Percentiles rank a stretch among this genome's conserved stretches.
phyloP scores from a whole-genome alignment of 768 basidiomycete genomes.

The Pholiota microspora region DNA sequence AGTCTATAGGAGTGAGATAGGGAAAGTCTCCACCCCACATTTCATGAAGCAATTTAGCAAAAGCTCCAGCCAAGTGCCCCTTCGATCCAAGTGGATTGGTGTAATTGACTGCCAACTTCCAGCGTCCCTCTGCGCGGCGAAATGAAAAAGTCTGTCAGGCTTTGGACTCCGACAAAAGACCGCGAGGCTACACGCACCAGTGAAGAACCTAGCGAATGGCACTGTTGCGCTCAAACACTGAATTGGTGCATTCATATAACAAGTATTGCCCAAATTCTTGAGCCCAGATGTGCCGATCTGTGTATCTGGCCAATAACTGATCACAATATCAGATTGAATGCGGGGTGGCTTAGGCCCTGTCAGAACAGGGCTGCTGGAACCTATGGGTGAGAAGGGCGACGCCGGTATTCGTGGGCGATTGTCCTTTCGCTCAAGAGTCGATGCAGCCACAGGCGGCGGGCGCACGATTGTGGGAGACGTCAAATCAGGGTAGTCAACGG shows the following conservation, averaged over 20 bases:
- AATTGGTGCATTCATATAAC: slow-evolving; percentile 98
- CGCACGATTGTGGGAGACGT: slow-evolving; percentile 59
- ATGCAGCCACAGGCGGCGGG: slow-evolving; percentile 77
- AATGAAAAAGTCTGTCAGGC: slow-evolving; percentile 9
- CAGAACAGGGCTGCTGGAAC: slow-evolving; percentile 10
- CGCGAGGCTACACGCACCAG: slow-evolving; percentile 47
- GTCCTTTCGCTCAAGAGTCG: slow-evolving; percentile 77
- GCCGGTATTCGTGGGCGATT: slow-evolving; percentile 56
- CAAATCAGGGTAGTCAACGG: slow-evolving; percentile 83
- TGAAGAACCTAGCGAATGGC: slow-evolving; percentile 92
- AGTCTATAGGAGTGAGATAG: slow-evolving; percentile 77
- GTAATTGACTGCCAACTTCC: slow-evolving; percentile 82
- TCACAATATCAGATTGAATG: slow-evolving; percentile 75
- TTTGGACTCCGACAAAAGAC: background rate
- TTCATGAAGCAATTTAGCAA: slow-evolving; percentile 78
- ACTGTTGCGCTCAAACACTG: slow-evolving; percentile 95
- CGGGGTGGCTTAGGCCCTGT: slow-evolving; percentile 58
- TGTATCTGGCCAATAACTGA: slow-evolving; percentile 80
- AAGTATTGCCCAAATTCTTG: slow-evolving; percentile 96
- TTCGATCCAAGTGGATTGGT: slow-evolving; percentile 86
- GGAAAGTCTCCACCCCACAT: slow-evolving; percentile 88
- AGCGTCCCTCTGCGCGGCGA: slow-evolving; percentile 59
- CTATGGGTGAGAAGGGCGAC: slow-evolving; percentile 24
- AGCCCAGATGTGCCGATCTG: slow-evolving; percentile 81
- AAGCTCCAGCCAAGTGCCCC: slow-evolving; percentile 77